Conservation (phyloP, 1,284 basidiomycete species). For the Golubevia sp. region DNA sequence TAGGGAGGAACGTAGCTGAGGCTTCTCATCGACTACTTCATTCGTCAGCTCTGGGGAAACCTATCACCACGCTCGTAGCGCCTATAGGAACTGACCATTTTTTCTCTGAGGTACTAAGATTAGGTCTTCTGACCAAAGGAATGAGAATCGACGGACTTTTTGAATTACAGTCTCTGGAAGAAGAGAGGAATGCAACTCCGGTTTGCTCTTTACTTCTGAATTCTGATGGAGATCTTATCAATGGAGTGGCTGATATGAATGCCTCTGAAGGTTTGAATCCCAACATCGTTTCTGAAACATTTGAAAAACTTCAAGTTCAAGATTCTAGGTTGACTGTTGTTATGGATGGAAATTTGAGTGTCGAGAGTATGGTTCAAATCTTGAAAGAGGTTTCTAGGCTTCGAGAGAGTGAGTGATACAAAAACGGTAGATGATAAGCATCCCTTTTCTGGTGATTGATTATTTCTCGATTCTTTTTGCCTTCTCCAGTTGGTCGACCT, state of each 20-base stretch:
- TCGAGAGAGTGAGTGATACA: background rate
- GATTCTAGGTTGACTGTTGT: too few relatives aligned
- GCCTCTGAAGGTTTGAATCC: too few relatives aligned
- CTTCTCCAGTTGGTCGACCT: background rate
- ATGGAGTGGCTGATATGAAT: conserved; percentile 88
- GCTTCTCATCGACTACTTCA: conserved; percentile 73
- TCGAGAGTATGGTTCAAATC: background rate
- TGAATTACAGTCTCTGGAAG: conserved; percentile 9
- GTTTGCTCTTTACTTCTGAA: conserved; percentile 86
- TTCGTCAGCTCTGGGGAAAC: conserved; percentile 30
- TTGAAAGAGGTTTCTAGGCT: background rate
- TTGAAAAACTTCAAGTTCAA: too few relatives aligned
- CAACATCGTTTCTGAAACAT: too few relatives aligned
- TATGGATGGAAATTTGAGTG: background rate
- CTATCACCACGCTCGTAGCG: conserved; percentile 61
- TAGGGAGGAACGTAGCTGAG: conserved; percentile 91
- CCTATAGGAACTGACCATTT: conserved; percentile 57
- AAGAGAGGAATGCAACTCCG: conserved; percentile 67
- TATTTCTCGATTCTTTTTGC: background rate
- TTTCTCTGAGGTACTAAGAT: conserved; percentile 8
- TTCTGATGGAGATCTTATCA: conserved; percentile 72
- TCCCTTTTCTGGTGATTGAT: background rate
- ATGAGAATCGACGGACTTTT: conserved; percentile 84
- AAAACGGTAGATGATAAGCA: background rate
- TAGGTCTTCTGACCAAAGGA: conserved; percentile 61